Evolutionary conservation across 257 asterid species (phyloP), one percentile per base, ranked within the genome.

Genomic region (Penstemon davidsonii): DNA sequence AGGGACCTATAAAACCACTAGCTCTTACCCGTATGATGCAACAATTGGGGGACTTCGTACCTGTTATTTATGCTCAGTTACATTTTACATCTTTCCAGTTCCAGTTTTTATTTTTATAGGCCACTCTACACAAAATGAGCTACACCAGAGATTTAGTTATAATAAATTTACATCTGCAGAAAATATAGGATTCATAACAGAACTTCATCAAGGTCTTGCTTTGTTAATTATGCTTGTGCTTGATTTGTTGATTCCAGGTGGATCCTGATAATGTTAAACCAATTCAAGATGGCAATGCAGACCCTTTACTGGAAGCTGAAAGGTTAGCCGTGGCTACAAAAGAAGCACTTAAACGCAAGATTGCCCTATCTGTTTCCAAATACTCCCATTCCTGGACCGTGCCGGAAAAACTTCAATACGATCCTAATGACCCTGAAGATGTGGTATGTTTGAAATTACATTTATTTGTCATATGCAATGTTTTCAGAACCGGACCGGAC

Each of bases 341-440:
- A 79, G 96, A 91, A 74, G 99, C 99, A 52, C 95, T 93, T 41
- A 93, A 90, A 75, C 92, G 96, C 55, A 90, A 93, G 80, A 85
- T 93, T 73, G 95, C 96, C 69, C 99, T 87, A 74, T 78, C 97
- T 79, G 92, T 96, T 70, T 59, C 66, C 8, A 78, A 85, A 76
- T 97, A 88, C 58, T 79, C 76, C 37, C 87, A 93, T 80, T 44
- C 96, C 57, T 79, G 85, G 80, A 84, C 84, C 55, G 80, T 90
- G 67, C 99, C 99, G 9, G 83, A 89, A 53, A 93, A 88, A 78
- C 99, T 93, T 76, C 87, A 85, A 46, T 85, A 90, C 64, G 94
- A 88, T 39, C 91, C 91, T 67, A 83, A 87, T 82, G 99, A 93
- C 82, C 86, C 99, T 36, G 99, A 93, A 76, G 99, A 93, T 68